Evolutionary conservation across 2,329 filamentous ascomycete genomes (phyloP), one percentile per base, ranked within the genome.

Genomic region (Bipolaris zeicola): DNA sequence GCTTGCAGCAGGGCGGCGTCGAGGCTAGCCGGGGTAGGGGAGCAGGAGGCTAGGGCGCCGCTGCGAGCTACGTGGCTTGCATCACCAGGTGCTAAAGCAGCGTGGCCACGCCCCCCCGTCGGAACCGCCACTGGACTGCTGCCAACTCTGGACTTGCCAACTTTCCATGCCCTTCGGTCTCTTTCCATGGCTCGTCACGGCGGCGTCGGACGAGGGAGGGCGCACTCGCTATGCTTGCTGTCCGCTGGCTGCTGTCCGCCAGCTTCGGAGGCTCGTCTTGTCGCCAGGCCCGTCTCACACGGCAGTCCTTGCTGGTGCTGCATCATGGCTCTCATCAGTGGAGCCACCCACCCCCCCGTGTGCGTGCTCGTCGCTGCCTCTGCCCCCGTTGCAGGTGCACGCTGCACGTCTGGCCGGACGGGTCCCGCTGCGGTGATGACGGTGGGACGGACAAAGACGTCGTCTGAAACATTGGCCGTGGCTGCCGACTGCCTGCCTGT

Each of bases 401-500:
- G 33, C 37, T 34, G 18, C 33, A 37, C 13, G 22, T 38, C 33
- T 31, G 28, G 10, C 26, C 43, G 28, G 26, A 22, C 18, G 16
- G 26, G 48, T 20, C 38, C 26, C n/a, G 13, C 38, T 6, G n/a
- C 14, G 28, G 44, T 47, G 16, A 47, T 47, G 44, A 50, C 62
- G 45, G 53, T 55, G 63, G 16, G 36, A 33, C 42, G 42, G 48
- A 34, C 53, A 36, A 56, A 37, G 57, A 42, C 51, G 26, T 42
- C 51, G 26, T 42, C 61, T 68, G 66, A 68, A 68, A 68, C 66
- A 65, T 43, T n/a, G 51, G 49, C 62, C 63, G 51, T 63, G 65
- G 42, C 26, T n/a, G 24, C 31, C 24, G 24, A 33, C 16, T 44
- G 14, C 26, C 26, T 28, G 22, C 5, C 22, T 22, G 41, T 10